Percentiles rank a stretch among this genome's conserved stretches.
Evolutionary conservation across 2,329 filamentous ascomycete genomes (phyloP).

Genomic region (Colletotrichum endophyticum): DNA sequence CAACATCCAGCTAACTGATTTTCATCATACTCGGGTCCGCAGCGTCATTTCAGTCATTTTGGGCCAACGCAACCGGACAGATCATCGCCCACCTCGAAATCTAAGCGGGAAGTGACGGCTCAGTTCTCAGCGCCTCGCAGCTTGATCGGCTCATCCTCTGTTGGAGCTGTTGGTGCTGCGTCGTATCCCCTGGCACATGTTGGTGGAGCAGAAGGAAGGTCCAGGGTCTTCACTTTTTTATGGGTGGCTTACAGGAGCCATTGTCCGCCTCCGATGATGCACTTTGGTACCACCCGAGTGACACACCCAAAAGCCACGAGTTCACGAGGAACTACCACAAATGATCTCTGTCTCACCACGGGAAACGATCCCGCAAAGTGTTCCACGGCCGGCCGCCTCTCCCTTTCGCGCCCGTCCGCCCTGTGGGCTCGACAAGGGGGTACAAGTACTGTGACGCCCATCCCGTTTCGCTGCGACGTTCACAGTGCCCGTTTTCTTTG

Average conservation of each 20-base stretch:
- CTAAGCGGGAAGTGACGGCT: neutral
- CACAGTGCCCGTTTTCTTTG: neutral
- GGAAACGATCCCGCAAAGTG: constrained; percentile 2
- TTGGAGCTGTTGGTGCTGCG: neutral
- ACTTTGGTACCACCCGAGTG: neutral
- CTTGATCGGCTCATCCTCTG: neutral
- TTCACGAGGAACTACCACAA: neutral
- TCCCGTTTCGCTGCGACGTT: neutral
- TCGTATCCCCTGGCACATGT: neutral
- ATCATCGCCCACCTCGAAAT: neutral
- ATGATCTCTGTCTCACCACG: constrained; percentile 9
- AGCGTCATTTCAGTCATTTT: neutral
- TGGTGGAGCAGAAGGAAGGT: neutral
- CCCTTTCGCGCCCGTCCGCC: neutral
- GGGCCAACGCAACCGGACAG: neutral
- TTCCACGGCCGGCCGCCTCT: neutral
- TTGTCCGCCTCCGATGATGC: neutral
- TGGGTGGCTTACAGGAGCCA: neutral
- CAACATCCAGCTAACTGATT: neutral
- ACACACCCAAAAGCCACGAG: constrained; percentile 7
- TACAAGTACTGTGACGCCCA: neutral
- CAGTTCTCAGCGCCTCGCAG: neutral
- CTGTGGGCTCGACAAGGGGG: neutral
- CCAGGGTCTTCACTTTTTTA: neutral
- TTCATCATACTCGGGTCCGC: neutral